Percentiles rank a stretch among this genome's conserved stretches.
phyloP scores from a whole-genome alignment of 2,329 filamentous ascomycete genomes.

The Huntiella bhutanensis region DNA sequence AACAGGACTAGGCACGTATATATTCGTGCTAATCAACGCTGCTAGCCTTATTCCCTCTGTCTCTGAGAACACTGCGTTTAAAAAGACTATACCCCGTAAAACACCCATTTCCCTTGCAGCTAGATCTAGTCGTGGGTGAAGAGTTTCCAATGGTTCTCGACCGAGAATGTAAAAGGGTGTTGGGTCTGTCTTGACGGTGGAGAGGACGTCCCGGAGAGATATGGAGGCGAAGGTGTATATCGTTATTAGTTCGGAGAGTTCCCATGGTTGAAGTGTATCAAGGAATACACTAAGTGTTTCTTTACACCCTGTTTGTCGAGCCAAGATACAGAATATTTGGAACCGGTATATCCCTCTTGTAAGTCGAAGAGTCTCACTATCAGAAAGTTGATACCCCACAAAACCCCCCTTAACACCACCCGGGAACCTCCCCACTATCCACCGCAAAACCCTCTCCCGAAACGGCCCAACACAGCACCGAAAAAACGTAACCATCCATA shows the following conservation, averaged over 20 bases:
- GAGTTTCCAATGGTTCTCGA: neutral
- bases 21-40: neutral
- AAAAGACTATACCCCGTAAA: constrained; percentile 3
- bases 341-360: constrained; percentile 10
- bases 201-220: constrained; percentile 6
- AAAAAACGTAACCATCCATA: constrained; percentile 7
- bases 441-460: constrained; percentile 2
- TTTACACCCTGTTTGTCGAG: neutral
- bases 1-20: neutral
- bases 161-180: neutral
- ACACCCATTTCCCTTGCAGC: constrained; percentile 1
- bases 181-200: neutral
- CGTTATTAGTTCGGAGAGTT: constrained; percentile 7
- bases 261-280: constrained; percentile 9
- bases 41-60: neutral
- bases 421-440: constrained; percentile 3
- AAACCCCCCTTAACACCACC: neutral
- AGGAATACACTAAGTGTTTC: constrained; percentile 2
- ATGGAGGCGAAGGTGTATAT: constrained; percentile 6
- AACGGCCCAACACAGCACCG: constrained; percentile 6
- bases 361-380: constrained; percentile 1
- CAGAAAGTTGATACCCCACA: neutral
- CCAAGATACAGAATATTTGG: constrained; percentile 1
- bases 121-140: neutral
- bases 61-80: constrained; percentile 6